Percentiles rank a stretch among this genome's conserved stretches.
These are phyloP conservation scores for Didymella glomerata DNA, from an alignment of 2,329 filamentous ascomycete species.

Conservation along the genomic window DNA sequence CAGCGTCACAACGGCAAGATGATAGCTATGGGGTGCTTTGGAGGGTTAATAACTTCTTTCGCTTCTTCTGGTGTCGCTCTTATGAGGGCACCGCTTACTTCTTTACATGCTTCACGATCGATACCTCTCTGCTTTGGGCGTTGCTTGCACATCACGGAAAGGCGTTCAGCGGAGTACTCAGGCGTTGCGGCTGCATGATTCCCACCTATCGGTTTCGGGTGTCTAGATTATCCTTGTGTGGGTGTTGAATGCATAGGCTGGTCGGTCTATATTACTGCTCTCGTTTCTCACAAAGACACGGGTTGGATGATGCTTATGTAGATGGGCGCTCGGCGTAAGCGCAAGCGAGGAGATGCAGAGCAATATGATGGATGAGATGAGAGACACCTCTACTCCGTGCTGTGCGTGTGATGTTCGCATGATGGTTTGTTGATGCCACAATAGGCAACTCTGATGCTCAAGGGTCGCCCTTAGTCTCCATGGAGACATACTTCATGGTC, in stretches of 20 bases:
- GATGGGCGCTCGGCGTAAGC: slow-evolving; percentile 15
- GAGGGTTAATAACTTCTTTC: not conserved
- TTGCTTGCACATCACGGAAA: slow-evolving; percentile 17
- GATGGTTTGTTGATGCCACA: not conserved
- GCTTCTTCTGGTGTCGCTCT: slow-evolving; percentile 10
- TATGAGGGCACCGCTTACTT: slow-evolving; percentile 8
- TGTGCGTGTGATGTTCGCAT: slow-evolving; percentile 1
- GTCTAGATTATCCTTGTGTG: slow-evolving; percentile 15
- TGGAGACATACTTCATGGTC: slow-evolving; percentile 1
- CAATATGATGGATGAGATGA: slow-evolving; percentile 12
- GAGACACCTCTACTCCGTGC: not conserved
- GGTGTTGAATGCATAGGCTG: slow-evolving; percentile 17
- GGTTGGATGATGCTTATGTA: slow-evolving; percentile 12
- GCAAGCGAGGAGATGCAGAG: slow-evolving; percentile 10
- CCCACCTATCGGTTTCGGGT: slow-evolving; percentile 16
- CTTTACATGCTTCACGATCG: slow-evolving; percentile 20
- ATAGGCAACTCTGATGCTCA: slow-evolving; percentile 2
- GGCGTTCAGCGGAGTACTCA: slow-evolving; percentile 15
- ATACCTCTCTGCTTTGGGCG: slow-evolving; percentile 26
- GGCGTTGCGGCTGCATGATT: slow-evolving; percentile 23
- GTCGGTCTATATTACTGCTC: slow-evolving; percentile 6
- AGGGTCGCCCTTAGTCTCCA: slow-evolving; percentile 6
- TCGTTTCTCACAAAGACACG: slow-evolving; percentile 9
- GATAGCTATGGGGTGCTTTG: slow-evolving; percentile 9
- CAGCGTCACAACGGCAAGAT: slow-evolving; percentile 48